Evolutionary conservation across 2,329 filamentous ascomycete genomes (phyloP).

Genomic region (Fusarium irregulare): DNA sequence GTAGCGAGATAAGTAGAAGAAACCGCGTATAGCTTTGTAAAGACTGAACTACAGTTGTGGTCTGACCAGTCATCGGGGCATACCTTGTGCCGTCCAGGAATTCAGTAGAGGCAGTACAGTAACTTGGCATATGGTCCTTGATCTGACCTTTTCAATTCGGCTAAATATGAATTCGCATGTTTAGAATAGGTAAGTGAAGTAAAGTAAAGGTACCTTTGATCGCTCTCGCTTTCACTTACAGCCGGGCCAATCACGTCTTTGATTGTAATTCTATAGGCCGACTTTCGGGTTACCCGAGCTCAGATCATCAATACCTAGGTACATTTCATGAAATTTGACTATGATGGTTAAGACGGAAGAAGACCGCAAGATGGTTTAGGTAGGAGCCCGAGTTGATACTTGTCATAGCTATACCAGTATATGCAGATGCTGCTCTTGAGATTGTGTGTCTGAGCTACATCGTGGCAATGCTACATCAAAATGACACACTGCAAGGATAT

Average conservation of each 20-base stretch:
- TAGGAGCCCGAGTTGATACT: neutral
- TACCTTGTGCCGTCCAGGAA: neutral
- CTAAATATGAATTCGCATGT: slow-evolving; percentile 15
- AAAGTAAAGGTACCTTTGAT: slow-evolving; percentile 13
- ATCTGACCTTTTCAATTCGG: slow-evolving; percentile 2
- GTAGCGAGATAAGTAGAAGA: neutral
- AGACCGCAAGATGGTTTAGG: neutral
- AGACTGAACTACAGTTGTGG: slow-evolving; percentile 20
- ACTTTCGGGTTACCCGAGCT: slow-evolving; percentile 7
- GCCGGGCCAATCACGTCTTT: slow-evolving; percentile 28
- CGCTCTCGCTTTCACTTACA: slow-evolving; percentile 7
- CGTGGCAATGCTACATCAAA: neutral
- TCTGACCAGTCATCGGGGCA: slow-evolving; percentile 14
- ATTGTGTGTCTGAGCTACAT: neutral
- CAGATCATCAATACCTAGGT: slow-evolving; percentile 11
- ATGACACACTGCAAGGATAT: neutral
- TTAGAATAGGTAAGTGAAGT: neutral
- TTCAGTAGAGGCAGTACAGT: neutral
- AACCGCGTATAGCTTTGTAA: neutral
- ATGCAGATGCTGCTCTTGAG: neutral
- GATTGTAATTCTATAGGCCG: slow-evolving; percentile 2
- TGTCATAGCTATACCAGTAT: neutral
- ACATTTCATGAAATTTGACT: neutral
- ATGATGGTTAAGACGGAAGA: neutral
- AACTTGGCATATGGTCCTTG: neutral